Percentiles rank a stretch among this genome's conserved stretches.
These are phyloP conservation scores for Rhizoctonia solani DNA, from an alignment of 1,284 basidiomycete genomes.

Conservation along the genomic window DNA sequence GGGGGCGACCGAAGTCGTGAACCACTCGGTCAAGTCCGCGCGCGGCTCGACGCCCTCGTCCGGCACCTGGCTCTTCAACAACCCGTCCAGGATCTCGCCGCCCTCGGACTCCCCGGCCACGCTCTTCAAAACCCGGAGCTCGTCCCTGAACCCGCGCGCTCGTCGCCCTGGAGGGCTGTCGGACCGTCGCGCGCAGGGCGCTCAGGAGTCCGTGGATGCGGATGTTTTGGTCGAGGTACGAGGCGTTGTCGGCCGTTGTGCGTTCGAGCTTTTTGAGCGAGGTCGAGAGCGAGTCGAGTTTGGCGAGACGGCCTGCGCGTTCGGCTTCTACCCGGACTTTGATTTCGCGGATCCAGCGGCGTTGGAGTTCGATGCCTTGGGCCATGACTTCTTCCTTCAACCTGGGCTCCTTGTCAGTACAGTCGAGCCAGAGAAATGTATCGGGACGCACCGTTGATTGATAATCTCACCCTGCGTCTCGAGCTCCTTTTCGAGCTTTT, in stretches of 20 bases:
- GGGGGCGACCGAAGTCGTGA: slow-evolving; percentile 81
- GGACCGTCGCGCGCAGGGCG: slow-evolving; percentile 67
- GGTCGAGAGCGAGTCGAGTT: slow-evolving; percentile 89
- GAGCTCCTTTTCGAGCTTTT: slow-evolving; percentile 86
- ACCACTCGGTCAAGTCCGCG: slow-evolving; percentile 88
- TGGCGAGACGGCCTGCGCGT: slow-evolving; percentile 92
- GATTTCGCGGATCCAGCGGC: slow-evolving; percentile 95
- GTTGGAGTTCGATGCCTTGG: slow-evolving; percentile 96
- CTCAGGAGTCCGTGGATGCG: slow-evolving; percentile 83
- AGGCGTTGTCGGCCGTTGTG: slow-evolving; percentile 88
- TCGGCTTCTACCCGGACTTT: slow-evolving; percentile 96
- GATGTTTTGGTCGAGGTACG: slow-evolving; percentile 87
- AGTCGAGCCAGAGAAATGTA: background rate
- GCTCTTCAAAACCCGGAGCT: slow-evolving; percentile 84
- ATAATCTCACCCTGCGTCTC: slow-evolving; percentile 90
- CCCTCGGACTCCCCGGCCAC: too few species aligned
- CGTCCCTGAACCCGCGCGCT: slow-evolving; percentile 82
- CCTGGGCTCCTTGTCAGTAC: slow-evolving; percentile 49
- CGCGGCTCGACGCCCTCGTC: slow-evolving; percentile 90
- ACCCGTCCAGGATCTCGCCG: too few species aligned
- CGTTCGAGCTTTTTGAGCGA: slow-evolving; percentile 90
- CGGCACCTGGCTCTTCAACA: too few species aligned
- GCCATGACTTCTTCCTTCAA: slow-evolving; percentile 94
- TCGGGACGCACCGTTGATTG: slow-evolving; percentile 75
- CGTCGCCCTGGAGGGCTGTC: slow-evolving; percentile 58